A percentile compares a stretch with the other conserved stretches of the same genome.
These are phyloP conservation scores for Phlegmacium glaucopus DNA, from an alignment of 768 basidiomycete species.

Conservation along the genomic window DNA sequence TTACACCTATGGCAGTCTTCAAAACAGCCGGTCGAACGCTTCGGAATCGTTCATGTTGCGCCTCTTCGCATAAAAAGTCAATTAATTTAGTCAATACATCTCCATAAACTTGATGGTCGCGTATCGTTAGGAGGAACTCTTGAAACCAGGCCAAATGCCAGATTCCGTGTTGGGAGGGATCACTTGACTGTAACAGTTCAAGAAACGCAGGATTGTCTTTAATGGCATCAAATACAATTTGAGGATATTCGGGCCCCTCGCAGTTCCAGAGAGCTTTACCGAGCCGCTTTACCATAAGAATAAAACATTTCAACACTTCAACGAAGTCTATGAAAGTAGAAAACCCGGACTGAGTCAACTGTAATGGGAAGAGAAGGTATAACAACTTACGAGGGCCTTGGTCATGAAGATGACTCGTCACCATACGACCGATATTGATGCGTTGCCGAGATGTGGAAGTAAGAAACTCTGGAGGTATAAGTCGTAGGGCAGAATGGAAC, in stretches of 20 bases:
- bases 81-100: slow-evolving; percentile 71
- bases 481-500: slow-evolving; percentile 41
- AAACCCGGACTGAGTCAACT: slow-evolving; percentile 10
- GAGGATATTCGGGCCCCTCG: slow-evolving; percentile 70
- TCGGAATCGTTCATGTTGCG: slow-evolving; percentile 74
- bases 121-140: slow-evolving; percentile 58
- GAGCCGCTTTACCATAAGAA: slow-evolving; percentile 57
- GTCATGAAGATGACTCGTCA: slow-evolving; percentile 46
- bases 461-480: slow-evolving; percentile 46
- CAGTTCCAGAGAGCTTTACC: slow-evolving; percentile 60
- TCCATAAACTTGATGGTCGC: slow-evolving; percentile 43
- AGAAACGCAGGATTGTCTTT: slow-evolving; percentile 69
- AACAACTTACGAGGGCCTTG: slow-evolving; percentile 13
- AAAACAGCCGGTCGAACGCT: slow-evolving; percentile 59
- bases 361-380: slow-evolving; percentile 38
- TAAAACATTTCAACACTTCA: slow-evolving; percentile 55
- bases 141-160: slow-evolving; percentile 65
- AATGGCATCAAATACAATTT: slow-evolving; percentile 77
- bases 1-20: slow-evolving; percentile 58
- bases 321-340: slow-evolving; percentile 46
- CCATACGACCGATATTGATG: slow-evolving; percentile 46
- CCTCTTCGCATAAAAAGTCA: slow-evolving; percentile 74
- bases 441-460: slow-evolving; percentile 29
- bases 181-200: slow-evolving; percentile 37
- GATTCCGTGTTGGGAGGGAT: slow-evolving; percentile 29